A percentile compares a stretch with the other conserved stretches of the same genome.
phyloP scores from a whole-genome alignment of 179 eudicot species.

The Pouteria campechiana region DNA sequence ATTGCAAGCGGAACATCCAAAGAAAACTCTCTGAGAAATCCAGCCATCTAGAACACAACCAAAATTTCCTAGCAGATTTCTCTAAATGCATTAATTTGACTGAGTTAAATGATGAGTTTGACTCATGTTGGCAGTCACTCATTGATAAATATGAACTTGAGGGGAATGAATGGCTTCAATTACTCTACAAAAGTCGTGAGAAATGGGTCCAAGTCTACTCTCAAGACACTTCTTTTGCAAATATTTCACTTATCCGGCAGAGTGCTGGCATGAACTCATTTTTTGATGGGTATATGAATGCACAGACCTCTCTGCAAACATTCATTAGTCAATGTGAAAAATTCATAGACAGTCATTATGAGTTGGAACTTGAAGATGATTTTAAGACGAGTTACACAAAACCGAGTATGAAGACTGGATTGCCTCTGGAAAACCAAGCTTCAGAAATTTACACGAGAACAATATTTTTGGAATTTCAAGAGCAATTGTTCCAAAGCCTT shows the following conservation, averaged over 20 bases:
- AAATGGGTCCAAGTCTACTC: conserved; percentile 48
- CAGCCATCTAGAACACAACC: too few relatives aligned
- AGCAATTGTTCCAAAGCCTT: conserved; percentile 43
- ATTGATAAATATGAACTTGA: conserved; percentile 25
- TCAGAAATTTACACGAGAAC: conserved; percentile 34
- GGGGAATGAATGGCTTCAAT: conserved; percentile 39
- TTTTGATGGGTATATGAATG: conserved; percentile 35
- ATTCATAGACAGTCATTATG: conserved; percentile 31
- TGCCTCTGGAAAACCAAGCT: conserved; percentile 60
- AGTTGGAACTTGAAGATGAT: conserved; percentile 37
- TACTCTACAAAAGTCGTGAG: conserved; percentile 25
- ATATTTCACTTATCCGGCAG: conserved; percentile 16
- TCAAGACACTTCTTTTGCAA: conserved; percentile 40
- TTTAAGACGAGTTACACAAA: conserved; percentile 24
- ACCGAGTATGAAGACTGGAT: conserved; percentile 36
- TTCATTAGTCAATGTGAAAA: conserved; percentile 38
- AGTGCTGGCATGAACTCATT: conserved; percentile 16
- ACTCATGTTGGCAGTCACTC: conserved; percentile 29
- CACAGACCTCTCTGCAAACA: conserved; percentile 21
- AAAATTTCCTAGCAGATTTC: conserved; percentile 33
- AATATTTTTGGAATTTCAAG: conserved; percentile 38
- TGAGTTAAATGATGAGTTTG: conserved; percentile 38
- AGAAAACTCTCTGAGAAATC: too few relatives aligned
- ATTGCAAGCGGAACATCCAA: conserved; percentile 67
- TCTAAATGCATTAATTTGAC: conserved; percentile 27